phyloP scores from a whole-genome alignment of 352 stramenopile genomes.

The Thalassiosira mediterranea region DNA sequence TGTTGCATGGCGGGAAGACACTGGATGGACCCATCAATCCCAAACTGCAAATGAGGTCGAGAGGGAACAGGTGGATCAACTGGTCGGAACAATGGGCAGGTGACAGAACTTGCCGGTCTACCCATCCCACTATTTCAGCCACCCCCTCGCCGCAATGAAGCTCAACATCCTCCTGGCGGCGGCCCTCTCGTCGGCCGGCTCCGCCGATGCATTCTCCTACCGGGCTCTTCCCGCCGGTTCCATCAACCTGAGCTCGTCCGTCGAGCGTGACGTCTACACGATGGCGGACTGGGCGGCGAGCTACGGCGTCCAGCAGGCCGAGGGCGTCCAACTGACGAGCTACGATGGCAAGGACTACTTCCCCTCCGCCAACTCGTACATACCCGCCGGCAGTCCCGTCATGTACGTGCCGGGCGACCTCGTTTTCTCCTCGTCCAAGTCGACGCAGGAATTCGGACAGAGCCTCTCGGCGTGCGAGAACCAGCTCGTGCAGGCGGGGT shows the following conservation, averaged over 20 bases:
- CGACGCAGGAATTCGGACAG: slow-evolving; percentile 43
- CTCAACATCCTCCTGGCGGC: background rate
- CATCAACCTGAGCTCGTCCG: slow-evolving; percentile 9
- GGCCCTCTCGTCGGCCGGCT: background rate
- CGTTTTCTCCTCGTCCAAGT: slow-evolving; percentile 24
- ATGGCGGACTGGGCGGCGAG: slow-evolving; percentile 54
- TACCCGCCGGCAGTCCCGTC: slow-evolving; percentile 37
- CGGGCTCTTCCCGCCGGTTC: background rate
- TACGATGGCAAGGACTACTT: slow-evolving; percentile 57
- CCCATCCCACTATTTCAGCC: too few species aligned
- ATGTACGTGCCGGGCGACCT: slow-evolving; percentile 48
- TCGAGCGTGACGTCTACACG: slow-evolving; percentile 50
- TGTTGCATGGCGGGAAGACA: too few species aligned
- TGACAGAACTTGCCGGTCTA: too few species aligned
- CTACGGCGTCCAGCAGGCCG: slow-evolving; percentile 51
- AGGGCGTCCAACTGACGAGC: slow-evolving; percentile 48
- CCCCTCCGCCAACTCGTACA: slow-evolving; percentile 29
- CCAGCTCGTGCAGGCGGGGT: slow-evolving; percentile 17
- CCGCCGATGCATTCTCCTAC: slow-evolving; percentile 4
- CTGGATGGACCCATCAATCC: too few species aligned
- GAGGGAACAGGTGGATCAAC: too few species aligned
- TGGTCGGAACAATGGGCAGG: too few species aligned
- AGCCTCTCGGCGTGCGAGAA: slow-evolving; percentile 24
- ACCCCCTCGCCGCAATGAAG: too few species aligned
- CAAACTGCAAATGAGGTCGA: too few species aligned